Base-by-base conservation (phyloP, 2,329 filamentous ascomycete genomes). In the Claviceps sp. region DNA sequence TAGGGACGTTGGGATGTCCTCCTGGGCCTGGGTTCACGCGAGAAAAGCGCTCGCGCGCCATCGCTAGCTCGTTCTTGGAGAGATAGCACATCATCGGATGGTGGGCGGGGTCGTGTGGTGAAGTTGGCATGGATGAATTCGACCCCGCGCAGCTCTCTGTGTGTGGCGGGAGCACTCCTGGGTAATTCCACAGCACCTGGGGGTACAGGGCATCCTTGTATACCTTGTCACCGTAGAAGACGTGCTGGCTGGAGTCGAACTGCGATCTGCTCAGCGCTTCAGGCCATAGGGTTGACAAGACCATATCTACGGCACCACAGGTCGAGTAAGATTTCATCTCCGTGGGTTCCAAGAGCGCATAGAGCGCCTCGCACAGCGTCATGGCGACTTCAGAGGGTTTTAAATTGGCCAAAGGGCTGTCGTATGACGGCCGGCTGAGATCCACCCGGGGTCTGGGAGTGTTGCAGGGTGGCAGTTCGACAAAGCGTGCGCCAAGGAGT, bases 101-200 rank as follows among this genome's bases (percentile, higher is more conserved):
- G 11, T 58, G 59, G 4, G 58, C 55, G 5, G 58, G 57, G 30
- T 56, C 56, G 42, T 61, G 59, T 5, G 49, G 50, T 1, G 58
- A 52, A 5, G 63, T 34, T 34, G 30, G 10, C 30, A 10, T 34
- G 30, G 11, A 50, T 38, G 50, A 47, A 3, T 58, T 51, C 45
- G 58, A 56, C 50, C 64, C 63, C 0, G 67, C 66, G 38, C 59
- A 70, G 17, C 58, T 59, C 47, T 63, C 60, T 2, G 59, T 56
- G 0, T 61, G 58, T 47, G 56, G 56, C 17, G 54, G 44, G 39
- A 64, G 58, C 4, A 61, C 59, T 1, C 53, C 40, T 3, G 64
- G 64, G 45, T 62, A 67, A 52, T 70, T 73, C 76, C 76, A 81
- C 48, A 77, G 56, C n/a, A 74, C 61, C 19, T 76, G 72, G 1